Percentiles rank a stretch among this genome's conserved stretches.
These are phyloP conservation scores for Phlebopus sp. DNA, from an alignment of 1,284 basidiomycete species.

Conservation along the genomic window DNA sequence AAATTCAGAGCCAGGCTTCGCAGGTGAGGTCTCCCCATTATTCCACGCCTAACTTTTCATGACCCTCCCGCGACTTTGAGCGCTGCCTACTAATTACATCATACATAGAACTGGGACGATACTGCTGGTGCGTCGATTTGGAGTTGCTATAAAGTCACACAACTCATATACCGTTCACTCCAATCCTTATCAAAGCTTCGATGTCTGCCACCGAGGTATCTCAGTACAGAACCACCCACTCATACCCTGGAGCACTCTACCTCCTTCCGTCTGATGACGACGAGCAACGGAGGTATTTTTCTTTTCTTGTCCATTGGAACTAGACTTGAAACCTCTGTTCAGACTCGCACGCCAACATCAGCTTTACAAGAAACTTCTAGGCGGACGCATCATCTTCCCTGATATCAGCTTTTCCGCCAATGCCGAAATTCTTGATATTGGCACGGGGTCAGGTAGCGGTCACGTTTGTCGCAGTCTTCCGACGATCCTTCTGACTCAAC, in stretches of 20 bases:
- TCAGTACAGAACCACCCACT: constrained; percentile 9
- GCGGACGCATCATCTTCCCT: constrained; percentile 19
- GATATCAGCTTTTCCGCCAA: constrained; percentile 13
- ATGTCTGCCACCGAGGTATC: neutral
- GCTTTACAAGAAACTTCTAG: constrained; percentile 19
- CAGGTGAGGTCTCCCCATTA: too few species aligned
- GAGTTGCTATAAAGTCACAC: too few species aligned
- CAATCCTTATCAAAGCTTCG: neutral
- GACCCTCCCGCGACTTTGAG: too few species aligned
- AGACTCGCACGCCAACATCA: constrained; percentile 19
- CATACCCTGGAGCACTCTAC: constrained; percentile 19
- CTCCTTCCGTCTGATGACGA: constrained; percentile 23
- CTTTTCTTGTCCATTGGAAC: neutral
- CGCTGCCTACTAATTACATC: too few species aligned
- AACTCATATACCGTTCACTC: too few species aligned
- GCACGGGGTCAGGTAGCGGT: constrained; percentile 5
- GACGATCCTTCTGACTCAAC: too few species aligned
- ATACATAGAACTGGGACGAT: too few species aligned
- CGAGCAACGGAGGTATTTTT: constrained; percentile 14
- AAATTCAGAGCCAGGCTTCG: too few species aligned
- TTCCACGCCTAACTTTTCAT: too few species aligned
- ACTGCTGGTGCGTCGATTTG: too few species aligned
- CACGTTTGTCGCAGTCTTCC: too few species aligned
- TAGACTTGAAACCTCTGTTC: too few species aligned
- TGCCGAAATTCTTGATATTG: constrained; percentile 21